Percentiles rank a stretch among this genome's conserved stretches.
Evolutionary conservation across 192 early-diverging fungal species (phyloP).

Genomic region (Kappamyces sp.): DNA sequence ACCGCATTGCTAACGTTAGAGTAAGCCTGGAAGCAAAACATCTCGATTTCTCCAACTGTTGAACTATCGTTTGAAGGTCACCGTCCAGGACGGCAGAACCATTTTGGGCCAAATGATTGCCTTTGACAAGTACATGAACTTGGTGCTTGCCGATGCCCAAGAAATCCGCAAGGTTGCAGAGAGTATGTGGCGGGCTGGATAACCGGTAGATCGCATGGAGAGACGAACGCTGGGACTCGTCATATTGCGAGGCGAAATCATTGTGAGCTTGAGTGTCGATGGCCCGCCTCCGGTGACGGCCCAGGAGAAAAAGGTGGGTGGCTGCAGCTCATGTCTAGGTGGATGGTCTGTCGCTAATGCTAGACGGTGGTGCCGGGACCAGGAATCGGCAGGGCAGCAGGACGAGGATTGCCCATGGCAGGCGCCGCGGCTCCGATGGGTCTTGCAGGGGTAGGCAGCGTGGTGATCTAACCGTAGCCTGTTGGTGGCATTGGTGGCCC

Average conservation of each 20-base stretch:
- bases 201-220: conserved; percentile 60
- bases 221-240: conserved; percentile 91
- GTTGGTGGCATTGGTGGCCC: conserved; percentile 96
- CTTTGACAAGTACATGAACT: conserved; percentile 99
- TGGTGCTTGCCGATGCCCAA: conserved; percentile 95
- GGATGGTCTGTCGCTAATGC: conserved; percentile 58
- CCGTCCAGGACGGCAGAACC: conserved; percentile 82
- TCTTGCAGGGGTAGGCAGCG: conserved; percentile 54
- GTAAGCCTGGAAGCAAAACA: conserved; percentile 21
- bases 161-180: conserved; percentile 88
- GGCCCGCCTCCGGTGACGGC: conserved; percentile 72
- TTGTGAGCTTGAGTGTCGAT: conserved; percentile 87
- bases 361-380: conserved; percentile 17
- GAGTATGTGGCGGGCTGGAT: background rate
- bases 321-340: conserved; percentile 33
- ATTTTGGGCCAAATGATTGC: conserved; percentile 98
- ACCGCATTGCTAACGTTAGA: background rate
- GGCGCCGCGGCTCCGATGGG: conserved; percentile 23
- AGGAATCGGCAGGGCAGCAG: conserved; percentile 59
- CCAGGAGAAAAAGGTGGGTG: conserved; percentile 24
- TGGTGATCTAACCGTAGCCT: conserved; percentile 31
- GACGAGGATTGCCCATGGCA: conserved; percentile 64
- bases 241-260: conserved; percentile 87
- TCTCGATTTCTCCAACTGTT: conserved; percentile 89
- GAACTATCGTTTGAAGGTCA: conserved; percentile 92